A percentile compares a stretch with the other conserved stretches of the same genome.
Evolutionary conservation across 306 rosid genomes (phyloP).

Genomic region (Vigna nakashimae): DNA sequence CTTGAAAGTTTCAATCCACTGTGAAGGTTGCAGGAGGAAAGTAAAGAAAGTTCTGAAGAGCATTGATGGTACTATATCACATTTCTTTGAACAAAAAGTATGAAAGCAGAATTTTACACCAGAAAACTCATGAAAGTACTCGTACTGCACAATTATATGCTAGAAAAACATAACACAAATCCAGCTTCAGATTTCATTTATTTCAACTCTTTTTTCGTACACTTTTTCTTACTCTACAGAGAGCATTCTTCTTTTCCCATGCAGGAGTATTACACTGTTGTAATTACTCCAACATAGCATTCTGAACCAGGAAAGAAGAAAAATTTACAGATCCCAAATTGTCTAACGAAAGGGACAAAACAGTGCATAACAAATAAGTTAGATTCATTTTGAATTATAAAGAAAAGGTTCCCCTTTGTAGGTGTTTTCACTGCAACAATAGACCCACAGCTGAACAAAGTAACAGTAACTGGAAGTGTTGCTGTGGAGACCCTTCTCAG

Average conservation of each 20-base stretch:
- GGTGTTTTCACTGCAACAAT: slow-evolving; percentile 77
- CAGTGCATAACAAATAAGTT: background rate
- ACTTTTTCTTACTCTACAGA: background rate
- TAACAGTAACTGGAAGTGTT: slow-evolving; percentile 74
- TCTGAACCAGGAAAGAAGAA: slow-evolving; percentile 15
- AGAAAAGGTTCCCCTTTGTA: slow-evolving; percentile 36
- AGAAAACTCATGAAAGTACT: background rate
- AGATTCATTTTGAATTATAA: background rate
- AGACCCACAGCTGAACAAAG: slow-evolving; percentile 73
- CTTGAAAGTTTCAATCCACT: slow-evolving; percentile 83
- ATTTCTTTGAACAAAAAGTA: background rate
- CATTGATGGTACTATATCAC: slow-evolving; percentile 70
- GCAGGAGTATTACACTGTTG: slow-evolving; percentile 39
- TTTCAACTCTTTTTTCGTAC: slow-evolving; percentile 8
- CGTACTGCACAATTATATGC: slow-evolving; percentile 21
- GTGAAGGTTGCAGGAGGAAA: slow-evolving; percentile 89
- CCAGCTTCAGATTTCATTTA: slow-evolving; percentile 15
- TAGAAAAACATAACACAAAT: slow-evolving; percentile 9
- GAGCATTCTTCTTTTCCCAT: slow-evolving; percentile 27
- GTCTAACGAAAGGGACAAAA: background rate
- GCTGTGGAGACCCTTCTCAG: slow-evolving; percentile 65
- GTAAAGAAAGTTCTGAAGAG: slow-evolving; percentile 80
- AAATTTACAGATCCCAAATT: background rate
- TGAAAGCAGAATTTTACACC: background rate
- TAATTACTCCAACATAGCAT: background rate